Base-by-base conservation (phyloP, 768 basidiomycete species). In the Paxillus rubicundulus region DNA sequence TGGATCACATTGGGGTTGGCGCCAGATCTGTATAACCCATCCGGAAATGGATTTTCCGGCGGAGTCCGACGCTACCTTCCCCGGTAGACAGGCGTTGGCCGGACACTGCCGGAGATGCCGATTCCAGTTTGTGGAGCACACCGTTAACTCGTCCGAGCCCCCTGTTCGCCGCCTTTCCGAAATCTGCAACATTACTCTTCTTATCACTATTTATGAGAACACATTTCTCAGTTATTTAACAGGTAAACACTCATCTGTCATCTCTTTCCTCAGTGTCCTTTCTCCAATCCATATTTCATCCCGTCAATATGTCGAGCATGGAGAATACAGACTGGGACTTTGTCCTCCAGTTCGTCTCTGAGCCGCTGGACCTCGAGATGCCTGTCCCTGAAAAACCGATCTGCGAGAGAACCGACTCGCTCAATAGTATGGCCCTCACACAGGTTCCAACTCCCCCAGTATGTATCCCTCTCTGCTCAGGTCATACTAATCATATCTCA, bases 361-460 rank as follows among this genome's bases (percentile, higher is more conserved):
- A 80, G 36, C 69, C 78, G 47, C 54, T 74, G 49, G 69, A 70
- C 45, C 57, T 70, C 34, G 70, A 72, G 46, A 50, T 67, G 60
- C 64, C 58, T 30, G 41, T 52, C 1, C 71, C 70, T 54, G 67
- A 79, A 59, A 77, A 76, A 54, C 67, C 67, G 10, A 62, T 61
- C 38, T 70, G 57, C 47, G 66, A 61, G 30, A 58, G 57, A 44
- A 38, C 61, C 4, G 62, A 65, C 20, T 53, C 60, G n/a, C 54
- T 49, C 27, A 21, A 39, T 24, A 41, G 52, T 37, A 34, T 46
- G 32, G 21, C 53, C 16, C 58, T 58, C 38, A 56, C 58, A 37
- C 82, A 85, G 59, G 72, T 84, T 12, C 85, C 86, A 28, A 87
- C 86, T 2, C 85, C 85, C 20, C 86, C 85, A 32, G 84, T 86